These are phyloP conservation scores for Firmiana major DNA, from an alignment of 345 rosid species.

Conservation along the genomic window DNA sequence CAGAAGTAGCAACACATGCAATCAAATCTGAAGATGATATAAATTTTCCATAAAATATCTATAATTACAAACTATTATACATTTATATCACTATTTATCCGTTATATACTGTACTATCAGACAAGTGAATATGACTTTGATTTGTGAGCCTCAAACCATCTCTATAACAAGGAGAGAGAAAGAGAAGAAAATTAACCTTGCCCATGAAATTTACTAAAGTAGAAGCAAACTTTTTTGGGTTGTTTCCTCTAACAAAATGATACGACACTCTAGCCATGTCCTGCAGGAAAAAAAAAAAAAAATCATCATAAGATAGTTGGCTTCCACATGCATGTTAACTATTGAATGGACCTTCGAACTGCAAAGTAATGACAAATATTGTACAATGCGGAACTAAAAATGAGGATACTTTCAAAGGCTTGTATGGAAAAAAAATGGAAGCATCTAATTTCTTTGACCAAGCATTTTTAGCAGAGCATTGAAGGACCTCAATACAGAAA, in stretches of 20 bases:
- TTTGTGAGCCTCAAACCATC: neutral
- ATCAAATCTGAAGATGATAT: neutral
- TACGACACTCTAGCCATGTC: constrained; percentile 78
- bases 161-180: neutral
- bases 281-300: constrained; percentile 44
- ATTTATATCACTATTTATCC: neutral
- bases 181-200: constrained; percentile 10
- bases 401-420: neutral
- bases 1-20: neutral
- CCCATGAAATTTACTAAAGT: constrained; percentile 72
- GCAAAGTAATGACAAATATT: too few species aligned
- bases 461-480: neutral
- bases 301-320: neutral
- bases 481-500: neutral
- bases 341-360: neutral
- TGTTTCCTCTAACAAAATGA: constrained; percentile 86
- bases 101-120: neutral
- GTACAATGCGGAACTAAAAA: neutral
- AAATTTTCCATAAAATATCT: neutral
- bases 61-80: neutral
- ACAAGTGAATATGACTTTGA: neutral
- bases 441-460: neutral
- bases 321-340: neutral
- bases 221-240: constrained; percentile 66
- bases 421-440: neutral